Conservation (phyloP, 2,329 filamentous ascomycete species). For the Monilinia fructigena region DNA sequence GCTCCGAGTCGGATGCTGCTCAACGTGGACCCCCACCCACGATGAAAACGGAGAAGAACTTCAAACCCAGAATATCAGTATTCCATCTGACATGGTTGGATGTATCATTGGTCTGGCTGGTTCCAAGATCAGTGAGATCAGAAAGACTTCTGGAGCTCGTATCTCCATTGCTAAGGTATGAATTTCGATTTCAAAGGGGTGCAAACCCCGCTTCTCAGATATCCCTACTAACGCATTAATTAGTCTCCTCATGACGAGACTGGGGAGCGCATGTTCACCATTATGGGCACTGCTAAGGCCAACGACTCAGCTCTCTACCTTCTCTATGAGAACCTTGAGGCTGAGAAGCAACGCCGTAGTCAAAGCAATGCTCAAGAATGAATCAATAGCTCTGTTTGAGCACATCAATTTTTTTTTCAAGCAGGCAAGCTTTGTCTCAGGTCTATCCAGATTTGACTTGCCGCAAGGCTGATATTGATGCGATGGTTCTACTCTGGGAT, state of each 20-base stretch:
- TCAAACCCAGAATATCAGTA: conserved; percentile 99
- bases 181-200: conserved; percentile 15
- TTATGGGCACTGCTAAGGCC: conserved; percentile 89
- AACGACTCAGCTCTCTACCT: conserved; percentile 97
- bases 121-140: conserved; percentile 98
- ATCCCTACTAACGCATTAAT: conserved; percentile 20
- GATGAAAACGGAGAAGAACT: conserved; percentile 97
- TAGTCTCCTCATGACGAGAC: conserved; percentile 87
- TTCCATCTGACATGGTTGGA: conserved; percentile 98
- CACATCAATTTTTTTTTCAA: conserved; percentile 50
- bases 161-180: conserved; percentile 88
- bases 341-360: conserved; percentile 97
- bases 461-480: conserved; percentile 58
- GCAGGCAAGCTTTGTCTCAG: conserved; percentile 48
- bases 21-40: conserved; percentile 81
- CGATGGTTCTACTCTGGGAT: conserved; percentile 43
- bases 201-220: conserved; percentile 22
- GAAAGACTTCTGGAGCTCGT: conserved; percentile 91
- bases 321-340: conserved; percentile 97
- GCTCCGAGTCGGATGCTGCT: conserved; percentile 79
- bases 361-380: conserved; percentile 54
- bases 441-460: conserved; percentile 59
- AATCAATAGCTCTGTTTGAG: conserved; percentile 24
- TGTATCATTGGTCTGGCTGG: conserved; percentile 97
- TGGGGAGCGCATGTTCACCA: conserved; percentile 99